These are phyloP conservation scores for Wickerhamiella cacticola DNA, from an alignment of 805 yeast species.

Conservation along the genomic window DNA sequence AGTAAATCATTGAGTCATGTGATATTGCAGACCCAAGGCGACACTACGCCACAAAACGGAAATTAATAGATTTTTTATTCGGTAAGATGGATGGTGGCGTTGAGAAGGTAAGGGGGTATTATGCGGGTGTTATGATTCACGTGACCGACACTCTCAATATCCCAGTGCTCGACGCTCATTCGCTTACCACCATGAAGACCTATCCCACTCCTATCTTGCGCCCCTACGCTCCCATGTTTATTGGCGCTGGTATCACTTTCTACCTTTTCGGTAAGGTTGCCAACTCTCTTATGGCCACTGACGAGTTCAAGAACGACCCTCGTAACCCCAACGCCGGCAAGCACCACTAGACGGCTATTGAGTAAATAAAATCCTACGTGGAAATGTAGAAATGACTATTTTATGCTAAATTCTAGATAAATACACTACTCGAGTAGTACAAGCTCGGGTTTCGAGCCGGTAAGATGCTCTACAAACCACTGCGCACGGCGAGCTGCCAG, in stretches of 20 bases:
- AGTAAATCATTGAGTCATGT: background rate
- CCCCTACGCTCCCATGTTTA: constrained; percentile 80
- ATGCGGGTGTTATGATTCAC: background rate
- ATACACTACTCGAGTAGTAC: constrained; percentile 16
- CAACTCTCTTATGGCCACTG: constrained; percentile 49
- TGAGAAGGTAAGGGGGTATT: background rate
- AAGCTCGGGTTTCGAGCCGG: constrained; percentile 16
- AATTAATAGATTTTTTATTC: too few relatives aligned
- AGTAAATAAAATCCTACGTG: background rate
- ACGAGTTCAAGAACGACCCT: constrained; percentile 85
- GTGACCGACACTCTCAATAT: background rate
- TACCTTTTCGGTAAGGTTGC: constrained; percentile 60
- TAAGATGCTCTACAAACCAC: constrained; percentile 15
- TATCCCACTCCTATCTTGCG: constrained; percentile 47
- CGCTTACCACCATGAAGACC: constrained; percentile 25
- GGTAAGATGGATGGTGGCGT: background rate
- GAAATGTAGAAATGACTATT: background rate
- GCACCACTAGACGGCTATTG: constrained; percentile 15
- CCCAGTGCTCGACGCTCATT: constrained; percentile 1
- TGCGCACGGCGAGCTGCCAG: constrained; percentile 19
- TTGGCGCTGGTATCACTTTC: constrained; percentile 66
- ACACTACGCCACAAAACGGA: too few relatives aligned
- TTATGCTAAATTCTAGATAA: constrained; percentile 5
- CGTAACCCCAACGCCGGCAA: constrained; percentile 71
- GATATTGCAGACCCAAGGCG: background rate